Percentiles rank a stretch among this genome's conserved stretches.
phyloP scores from a whole-genome alignment of 169 alveolate species.

The Neospora caninum region DNA sequence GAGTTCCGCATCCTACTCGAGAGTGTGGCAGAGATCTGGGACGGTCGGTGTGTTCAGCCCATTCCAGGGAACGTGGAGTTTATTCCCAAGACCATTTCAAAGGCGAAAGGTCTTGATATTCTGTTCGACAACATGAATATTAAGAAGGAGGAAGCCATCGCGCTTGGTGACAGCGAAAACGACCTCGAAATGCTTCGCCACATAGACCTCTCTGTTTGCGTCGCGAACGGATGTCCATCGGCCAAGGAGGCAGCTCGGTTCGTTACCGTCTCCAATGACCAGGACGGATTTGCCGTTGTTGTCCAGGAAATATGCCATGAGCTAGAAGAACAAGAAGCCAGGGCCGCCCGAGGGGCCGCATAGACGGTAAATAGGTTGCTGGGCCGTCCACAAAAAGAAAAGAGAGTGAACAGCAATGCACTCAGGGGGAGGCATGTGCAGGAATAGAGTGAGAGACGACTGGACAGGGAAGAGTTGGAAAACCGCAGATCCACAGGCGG shows the following conservation, averaged over 20 bases:
- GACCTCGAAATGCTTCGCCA: constrained; percentile 79
- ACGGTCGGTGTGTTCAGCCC: constrained; percentile 75
- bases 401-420: no score
- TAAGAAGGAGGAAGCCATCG: constrained; percentile 73
- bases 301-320: constrained; percentile 5
- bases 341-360: background rate
- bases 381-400: no score
- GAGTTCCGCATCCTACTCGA: constrained; percentile 68
- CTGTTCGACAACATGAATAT: constrained; percentile 71
- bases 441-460: no score
- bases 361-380: no score
- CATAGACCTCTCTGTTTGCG: constrained; percentile 76
- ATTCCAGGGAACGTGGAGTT: constrained; percentile 74
- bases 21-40: constrained; percentile 65
- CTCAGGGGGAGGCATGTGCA: no score
- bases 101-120: constrained; percentile 79
- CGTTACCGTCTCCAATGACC: constrained; percentile 52
- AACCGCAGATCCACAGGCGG: no score
- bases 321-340: background rate
- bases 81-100: constrained; percentile 71
- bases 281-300: constrained; percentile 42
- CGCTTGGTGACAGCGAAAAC: constrained; percentile 84
- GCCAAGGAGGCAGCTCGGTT: constrained; percentile 76
- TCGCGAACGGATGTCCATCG: constrained; percentile 75
- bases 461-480: no score